Conservation (phyloP, 805 yeast species). For the Starmerella riodocensis region DNA sequence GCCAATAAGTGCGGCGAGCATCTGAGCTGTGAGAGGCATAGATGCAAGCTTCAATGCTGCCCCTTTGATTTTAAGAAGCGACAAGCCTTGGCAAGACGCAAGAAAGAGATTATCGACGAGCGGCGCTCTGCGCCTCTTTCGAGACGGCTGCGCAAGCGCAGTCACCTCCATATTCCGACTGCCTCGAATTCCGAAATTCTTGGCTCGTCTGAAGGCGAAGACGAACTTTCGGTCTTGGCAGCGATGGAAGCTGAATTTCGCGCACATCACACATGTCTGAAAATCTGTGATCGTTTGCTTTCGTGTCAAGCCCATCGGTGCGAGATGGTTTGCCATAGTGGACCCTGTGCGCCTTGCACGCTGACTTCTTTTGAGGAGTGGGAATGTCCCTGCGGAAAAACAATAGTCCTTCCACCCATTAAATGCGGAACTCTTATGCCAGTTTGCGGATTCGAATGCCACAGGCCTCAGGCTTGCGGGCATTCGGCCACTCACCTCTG, state of each 20-base stretch:
- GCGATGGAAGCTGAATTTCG: too few relatives aligned
- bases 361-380: neutral
- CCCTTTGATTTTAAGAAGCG: neutral
- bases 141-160: too few relatives aligned
- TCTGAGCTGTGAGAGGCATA: neutral
- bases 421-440: neutral
- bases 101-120: neutral
- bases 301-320: neutral
- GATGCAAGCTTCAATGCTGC: neutral
- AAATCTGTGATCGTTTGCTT: neutral
- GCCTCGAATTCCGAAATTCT: too few relatives aligned
- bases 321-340: neutral
- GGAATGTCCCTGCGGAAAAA: neutral
- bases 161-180: too few relatives aligned
- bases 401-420: neutral
- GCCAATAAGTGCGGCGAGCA: neutral
- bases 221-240: too few relatives aligned
- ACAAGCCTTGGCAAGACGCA: neutral
- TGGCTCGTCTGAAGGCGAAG: too few relatives aligned
- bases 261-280: neutral
- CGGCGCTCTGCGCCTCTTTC: too few relatives aligned
- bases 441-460: neutral
- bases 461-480: neutral
- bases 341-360: neutral
- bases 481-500: conserved; percentile 8